Evolutionary conservation across 345 rosid genomes (phyloP).

Genomic region (Syzygium aqueum): DNA sequence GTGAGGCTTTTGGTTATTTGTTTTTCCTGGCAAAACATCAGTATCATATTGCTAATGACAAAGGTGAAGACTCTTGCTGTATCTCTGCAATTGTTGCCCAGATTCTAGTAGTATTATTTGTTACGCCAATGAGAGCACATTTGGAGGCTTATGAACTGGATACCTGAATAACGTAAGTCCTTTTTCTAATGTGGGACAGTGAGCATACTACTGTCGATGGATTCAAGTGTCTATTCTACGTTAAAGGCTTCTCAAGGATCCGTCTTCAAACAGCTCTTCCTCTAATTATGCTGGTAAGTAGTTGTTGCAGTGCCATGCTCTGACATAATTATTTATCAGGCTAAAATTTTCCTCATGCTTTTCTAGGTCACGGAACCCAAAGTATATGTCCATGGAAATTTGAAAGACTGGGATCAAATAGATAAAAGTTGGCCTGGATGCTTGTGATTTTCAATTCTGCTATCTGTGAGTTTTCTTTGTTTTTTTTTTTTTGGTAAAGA

Average conservation of each 20-base stretch:
- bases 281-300: slow-evolving; percentile 52
- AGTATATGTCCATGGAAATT: slow-evolving; percentile 58
- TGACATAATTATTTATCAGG: background rate
- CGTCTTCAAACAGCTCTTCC: slow-evolving; percentile 43
- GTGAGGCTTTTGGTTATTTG: slow-evolving; percentile 20
- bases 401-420: slow-evolving; percentile 18
- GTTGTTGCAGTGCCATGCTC: background rate
- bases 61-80: background rate
- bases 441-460: background rate
- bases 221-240: slow-evolving; percentile 54
- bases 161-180: background rate
- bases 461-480: background rate
- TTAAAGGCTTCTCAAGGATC: slow-evolving; percentile 57
- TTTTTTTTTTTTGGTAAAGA: no score
- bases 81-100: background rate
- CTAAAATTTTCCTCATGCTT: background rate
- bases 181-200: slow-evolving; percentile 22
- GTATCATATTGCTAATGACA: background rate
- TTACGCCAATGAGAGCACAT: background rate
- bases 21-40: background rate
- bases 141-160: background rate
- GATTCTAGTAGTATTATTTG: background rate
- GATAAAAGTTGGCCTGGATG: slow-evolving; percentile 61
- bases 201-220: slow-evolving; percentile 63
- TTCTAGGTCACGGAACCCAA: slow-evolving; percentile 55